These are phyloP conservation scores for Clohesyomyces aquaticus DNA, from an alignment of 495 filamentous ascomycete genomes.

Conservation along the genomic window DNA sequence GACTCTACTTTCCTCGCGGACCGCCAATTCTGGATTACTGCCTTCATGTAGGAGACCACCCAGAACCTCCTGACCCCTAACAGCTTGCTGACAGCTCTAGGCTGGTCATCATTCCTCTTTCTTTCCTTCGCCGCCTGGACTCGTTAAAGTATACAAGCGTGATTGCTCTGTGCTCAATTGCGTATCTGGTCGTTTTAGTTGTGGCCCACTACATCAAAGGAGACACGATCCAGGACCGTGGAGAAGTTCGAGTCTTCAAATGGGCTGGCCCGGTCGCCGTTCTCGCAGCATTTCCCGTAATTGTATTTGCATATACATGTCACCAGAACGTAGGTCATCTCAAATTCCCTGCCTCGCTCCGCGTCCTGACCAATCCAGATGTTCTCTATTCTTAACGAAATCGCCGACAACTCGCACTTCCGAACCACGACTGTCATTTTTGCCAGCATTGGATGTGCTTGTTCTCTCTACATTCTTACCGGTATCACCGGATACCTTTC, in stretches of 20 bases:
- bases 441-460: slow-evolving; percentile 80
- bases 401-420: slow-evolving; percentile 78
- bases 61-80: neutral
- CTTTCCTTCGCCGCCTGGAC: slow-evolving; percentile 86
- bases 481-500: slow-evolving; percentile 95
- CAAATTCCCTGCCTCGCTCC: neutral
- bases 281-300: slow-evolving; percentile 86
- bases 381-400: slow-evolving; percentile 98
- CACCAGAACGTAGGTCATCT: slow-evolving; percentile 81
- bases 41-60: slow-evolving; percentile 71
- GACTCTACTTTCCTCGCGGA: slow-evolving; percentile 76
- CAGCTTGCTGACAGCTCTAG: slow-evolving; percentile 49
- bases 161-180: slow-evolving; percentile 88
- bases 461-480: slow-evolving; percentile 82
- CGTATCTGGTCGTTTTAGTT: slow-evolving; percentile 88
- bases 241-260: slow-evolving; percentile 69
- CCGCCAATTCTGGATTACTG: slow-evolving; percentile 97
- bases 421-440: slow-evolving; percentile 80
- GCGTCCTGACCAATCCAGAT: slow-evolving; percentile 60
- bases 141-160: slow-evolving; percentile 97
- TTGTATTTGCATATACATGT: slow-evolving; percentile 98
- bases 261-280: slow-evolving; percentile 79
- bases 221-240: slow-evolving; percentile 71
- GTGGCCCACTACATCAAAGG: slow-evolving; percentile 83
- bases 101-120: slow-evolving; percentile 91